These are phyloP conservation scores for Cicer cuneatum DNA, from an alignment of 306 rosid species.

Conservation along the genomic window DNA sequence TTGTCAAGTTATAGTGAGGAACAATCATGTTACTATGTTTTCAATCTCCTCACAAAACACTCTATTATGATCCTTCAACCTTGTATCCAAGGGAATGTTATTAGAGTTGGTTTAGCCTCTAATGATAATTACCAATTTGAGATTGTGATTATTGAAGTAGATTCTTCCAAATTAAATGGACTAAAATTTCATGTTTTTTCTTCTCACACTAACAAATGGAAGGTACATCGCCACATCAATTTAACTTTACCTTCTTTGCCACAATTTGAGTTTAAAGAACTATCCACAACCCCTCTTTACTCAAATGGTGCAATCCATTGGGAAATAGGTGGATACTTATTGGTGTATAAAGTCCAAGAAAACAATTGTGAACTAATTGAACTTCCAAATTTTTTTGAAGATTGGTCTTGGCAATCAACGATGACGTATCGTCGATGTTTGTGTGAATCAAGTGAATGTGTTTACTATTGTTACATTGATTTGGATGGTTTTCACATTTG, in stretches of 20 bases:
- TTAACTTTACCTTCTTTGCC: conserved; percentile 39
- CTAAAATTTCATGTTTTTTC: conserved; percentile 44
- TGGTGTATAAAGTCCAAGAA: conserved; percentile 35
- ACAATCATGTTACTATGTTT: conserved; percentile 41
- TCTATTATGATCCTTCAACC: conserved; percentile 34
- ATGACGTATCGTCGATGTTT: conserved; percentile 43
- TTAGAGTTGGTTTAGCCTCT: conserved; percentile 47
- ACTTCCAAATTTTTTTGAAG: conserved; percentile 42
- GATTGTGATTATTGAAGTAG: conserved; percentile 45
- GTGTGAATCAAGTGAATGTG: conserved; percentile 45
- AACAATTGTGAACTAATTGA: conserved; percentile 25
- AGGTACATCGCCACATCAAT: conserved; percentile 1
- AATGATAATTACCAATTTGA: conserved; percentile 43
- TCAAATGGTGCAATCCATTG: conserved; percentile 49
- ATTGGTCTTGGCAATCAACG: conserved; percentile 47
- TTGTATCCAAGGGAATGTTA: neutral
- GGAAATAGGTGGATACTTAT: conserved; percentile 51
- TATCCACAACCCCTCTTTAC: conserved; percentile 38
- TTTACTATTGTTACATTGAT: conserved; percentile 55
- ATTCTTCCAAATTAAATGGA: conserved; percentile 24
- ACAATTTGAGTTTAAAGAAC: conserved; percentile 46
- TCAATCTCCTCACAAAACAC: conserved; percentile 44
- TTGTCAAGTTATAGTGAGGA: conserved; percentile 39
- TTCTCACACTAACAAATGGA: conserved; percentile 41
- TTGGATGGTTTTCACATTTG: conserved; percentile 49